phyloP scores from a whole-genome alignment of 768 basidiomycete genomes.

The Pleurotus citrinopileatus region DNA sequence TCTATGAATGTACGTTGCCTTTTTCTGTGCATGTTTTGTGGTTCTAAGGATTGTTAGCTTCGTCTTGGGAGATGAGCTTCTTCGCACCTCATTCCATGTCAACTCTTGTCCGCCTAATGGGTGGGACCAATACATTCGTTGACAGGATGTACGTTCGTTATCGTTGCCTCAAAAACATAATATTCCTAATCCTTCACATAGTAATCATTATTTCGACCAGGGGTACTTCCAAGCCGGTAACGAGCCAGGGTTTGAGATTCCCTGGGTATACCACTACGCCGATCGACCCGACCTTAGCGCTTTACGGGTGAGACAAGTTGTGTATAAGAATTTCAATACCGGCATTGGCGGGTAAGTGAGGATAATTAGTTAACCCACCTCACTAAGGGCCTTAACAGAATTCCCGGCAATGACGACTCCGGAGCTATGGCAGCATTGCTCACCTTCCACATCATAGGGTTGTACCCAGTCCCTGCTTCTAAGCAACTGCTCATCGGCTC shows the following conservation, averaged over 20 bases:
- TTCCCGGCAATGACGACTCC: conserved; percentile 52
- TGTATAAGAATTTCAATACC: conserved; percentile 44
- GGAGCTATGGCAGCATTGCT: conserved; percentile 52
- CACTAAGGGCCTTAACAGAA: conserved; percentile 19
- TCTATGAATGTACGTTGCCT: conserved; percentile 43
- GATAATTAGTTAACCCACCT: not conserved
- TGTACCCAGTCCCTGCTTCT: conserved; percentile 47
- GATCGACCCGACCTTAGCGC: conserved; percentile 48
- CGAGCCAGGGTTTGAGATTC: conserved; percentile 46
- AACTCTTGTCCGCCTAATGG: conserved; percentile 44
- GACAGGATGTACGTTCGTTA: conserved; percentile 32
- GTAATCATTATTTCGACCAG: conserved; percentile 42
- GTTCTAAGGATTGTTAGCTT: conserved; percentile 26
- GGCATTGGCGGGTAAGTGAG: conserved; percentile 38
- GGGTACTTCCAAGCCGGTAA: conserved; percentile 48
- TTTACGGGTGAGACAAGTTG: conserved; percentile 39
- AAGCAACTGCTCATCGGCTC: conserved; percentile 46
- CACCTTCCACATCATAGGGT: conserved; percentile 46
- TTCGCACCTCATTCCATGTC: conserved; percentile 51
- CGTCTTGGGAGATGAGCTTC: conserved; percentile 54
- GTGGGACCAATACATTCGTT: conserved; percentile 39
- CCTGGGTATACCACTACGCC: conserved; percentile 49
- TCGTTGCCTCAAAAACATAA: not conserved
- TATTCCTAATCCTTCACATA: conserved; percentile 16
- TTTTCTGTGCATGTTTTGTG: not conserved